Base-by-base conservation (phyloP, 768 basidiomycete species). In the Lactarius sanguifluus region DNA sequence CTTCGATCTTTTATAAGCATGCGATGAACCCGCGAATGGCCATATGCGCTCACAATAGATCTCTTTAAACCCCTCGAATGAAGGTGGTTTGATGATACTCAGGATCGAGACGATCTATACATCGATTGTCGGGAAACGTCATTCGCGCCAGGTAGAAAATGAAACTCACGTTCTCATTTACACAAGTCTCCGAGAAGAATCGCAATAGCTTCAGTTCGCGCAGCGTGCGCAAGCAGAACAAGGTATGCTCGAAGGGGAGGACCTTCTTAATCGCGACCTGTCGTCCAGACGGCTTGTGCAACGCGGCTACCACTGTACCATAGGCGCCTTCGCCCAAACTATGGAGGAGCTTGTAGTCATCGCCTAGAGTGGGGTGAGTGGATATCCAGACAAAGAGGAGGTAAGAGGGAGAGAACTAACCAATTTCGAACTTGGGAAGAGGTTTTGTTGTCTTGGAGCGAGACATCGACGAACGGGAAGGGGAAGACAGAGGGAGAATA, bases 231-330 rank as follows among this genome's bases (percentile, higher is more conserved):
- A 96, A 79, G 72, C 91, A 93, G 80, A 95, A 96, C 76, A 96
- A 82, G 38, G 92, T 89, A 75, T 96, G 95, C 73, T 96, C 95
- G 76, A 97, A 96, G 10, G 94, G 95, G 50, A 91, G 86, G 72
- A 97, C 90, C 79, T 93, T 94, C 84, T 96, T 98, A 79, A 96
- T 96, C 52, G 95, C 96, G 18, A 98, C 94, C 75, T 92, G 86
- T 66, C 87, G 86, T 38, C 88, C 86, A 9, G 88, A 86, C 6
- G 91, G 90, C 71, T 86, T 85, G 78, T 97, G 94, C 43, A 90
- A 79, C 40, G 95, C 96, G 63, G 94, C 91, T 64, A 85, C 91
- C 59, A 97, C 94, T 25, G 90, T 92, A 36, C 94, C 95, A 74
- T 95, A 94, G 57, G 93, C 92, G 62, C 94, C 91, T 79, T 92